Evolutionary conservation across 805 yeast species (phyloP), one percentile per base, ranked within the genome.

Genomic region (Wickerhamomyces rabaulensis): DNA sequence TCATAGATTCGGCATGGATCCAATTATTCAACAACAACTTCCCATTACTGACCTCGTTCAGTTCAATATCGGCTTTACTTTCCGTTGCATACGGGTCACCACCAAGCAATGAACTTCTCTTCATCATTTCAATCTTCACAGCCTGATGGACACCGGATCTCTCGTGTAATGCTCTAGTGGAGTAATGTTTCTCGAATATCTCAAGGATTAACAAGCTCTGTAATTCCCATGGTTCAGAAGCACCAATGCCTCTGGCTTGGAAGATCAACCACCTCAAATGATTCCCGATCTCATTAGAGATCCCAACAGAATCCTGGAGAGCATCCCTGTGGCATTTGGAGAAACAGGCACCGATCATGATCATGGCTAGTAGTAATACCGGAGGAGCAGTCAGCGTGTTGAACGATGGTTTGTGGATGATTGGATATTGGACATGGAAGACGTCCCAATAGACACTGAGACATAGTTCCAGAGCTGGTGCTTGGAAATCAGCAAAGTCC

Each of bases 141-240:
- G 90, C 94, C 60, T 87, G 95, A 59, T 87, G 94, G 26, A 87
- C 65, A 61, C 85, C 90, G 0, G 86, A 84, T 44, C 95, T 65
- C 64, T 86, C 95, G 59, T 87, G 95, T 57, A 84, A 65, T 41
- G 68, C 67, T 53, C 95, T 67, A 27, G 78, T 73, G 1, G 86
- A 71, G 56, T 82, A 80, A 50, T 82, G 75, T 63, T 86, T 87
- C 58, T 87, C 95, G 56, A 77, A 80, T 66, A 81, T 79, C 58
- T 87, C 94, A 13, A 87, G 59, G 51, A 87, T 63, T 44, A 83
- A 63, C 51, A 87, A 70, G 53, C 86, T 71, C 61, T 87, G 95
- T 40, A 87, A 13, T 22, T 46, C 49, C 45, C 45, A 46, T 13
- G 49, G 49, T 21, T 46, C 37, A 10, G 49, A 41, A 10, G 40